Base-by-base conservation (phyloP, 176 grass and related monocot species). In the Stipa capillata region DNA sequence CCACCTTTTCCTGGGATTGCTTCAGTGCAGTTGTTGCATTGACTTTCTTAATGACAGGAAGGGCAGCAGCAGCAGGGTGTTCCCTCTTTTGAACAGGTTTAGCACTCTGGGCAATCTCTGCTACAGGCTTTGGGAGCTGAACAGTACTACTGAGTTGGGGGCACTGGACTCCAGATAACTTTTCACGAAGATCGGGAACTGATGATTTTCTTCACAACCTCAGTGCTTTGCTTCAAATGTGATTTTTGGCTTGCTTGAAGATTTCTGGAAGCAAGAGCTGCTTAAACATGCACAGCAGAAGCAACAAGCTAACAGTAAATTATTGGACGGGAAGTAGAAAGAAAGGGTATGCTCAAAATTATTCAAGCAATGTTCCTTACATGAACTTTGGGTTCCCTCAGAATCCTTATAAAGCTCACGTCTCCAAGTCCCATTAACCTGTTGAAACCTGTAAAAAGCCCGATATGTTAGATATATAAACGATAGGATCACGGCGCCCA, bases 341-440 rank as follows among this genome's bases (percentile, higher is more conserved):
- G 7, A 29, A 72, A 82, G 61, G 27, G 51, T 11, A 72, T 36
- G 58, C 57, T 54, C 57, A 76, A 25, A 40, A 56, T 53, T 80
- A 58, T 36, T 47, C 27, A 1, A 32, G 9, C 27, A 60, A n/a
- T 82, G 25, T 24, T 60, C 51, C 74, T 80, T 83, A 93, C 85
- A 48, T 73, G 85, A 79, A 83, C 44, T 76, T 43, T 77, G 50
- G 29, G 45, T 58, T 86, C 29, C 59, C 15, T 36, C 18, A 53
- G 41, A 53, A 81, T 84, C 83, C 50, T 81, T 83, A 57, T 86
- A 94, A 25, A 90, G 89, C 61, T 91, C 85, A 74, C 84, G 83
- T 42, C 80, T 94, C 92, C 83, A 86, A 14, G 65, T 91, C 42
- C 72, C 88, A 82, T 94, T 83, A 81, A 32, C 84, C 54, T 36